phyloP scores from a whole-genome alignment of 148 eudicot genomes.

The Cornus kousa region DNA sequence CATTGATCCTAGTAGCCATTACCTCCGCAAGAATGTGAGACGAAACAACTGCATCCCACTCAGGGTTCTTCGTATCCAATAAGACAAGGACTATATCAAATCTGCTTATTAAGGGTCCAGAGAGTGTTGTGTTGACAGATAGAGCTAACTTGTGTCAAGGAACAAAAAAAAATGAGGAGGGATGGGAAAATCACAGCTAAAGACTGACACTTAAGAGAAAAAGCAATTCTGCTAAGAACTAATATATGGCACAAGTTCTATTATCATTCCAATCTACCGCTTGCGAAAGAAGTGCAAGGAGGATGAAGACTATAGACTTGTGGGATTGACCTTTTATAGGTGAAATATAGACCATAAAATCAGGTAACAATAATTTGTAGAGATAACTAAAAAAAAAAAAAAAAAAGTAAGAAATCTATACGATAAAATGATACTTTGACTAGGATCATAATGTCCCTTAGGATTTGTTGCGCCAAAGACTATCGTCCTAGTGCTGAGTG shows the following conservation, averaged over 20 bases:
- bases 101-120: slow-evolving; percentile 95
- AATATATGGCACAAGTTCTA: neutral
- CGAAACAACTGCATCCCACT: slow-evolving; percentile 96
- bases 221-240: neutral
- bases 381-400: neutral
- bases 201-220: neutral
- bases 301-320: neutral
- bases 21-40: slow-evolving; percentile 89
- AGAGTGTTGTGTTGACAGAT: slow-evolving; percentile 90
- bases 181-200: neutral
- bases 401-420: neutral
- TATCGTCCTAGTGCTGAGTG: slow-evolving; percentile 79
- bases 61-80: slow-evolving; percentile 87
- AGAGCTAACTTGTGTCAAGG: slow-evolving; percentile 44
- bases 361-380: neutral
- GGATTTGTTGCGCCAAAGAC: slow-evolving; percentile 99
- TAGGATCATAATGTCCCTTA: slow-evolving; percentile 95
- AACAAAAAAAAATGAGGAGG: slow-evolving; percentile 10
- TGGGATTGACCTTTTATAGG: neutral
- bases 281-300: neutral
- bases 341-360: neutral
- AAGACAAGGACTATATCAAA: slow-evolving; percentile 94
- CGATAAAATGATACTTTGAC: slow-evolving; percentile 45
- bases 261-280: neutral
- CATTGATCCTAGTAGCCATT: slow-evolving; percentile 4